phyloP scores from a whole-genome alignment of 768 basidiomycete species.

The Mycena indigotica region DNA sequence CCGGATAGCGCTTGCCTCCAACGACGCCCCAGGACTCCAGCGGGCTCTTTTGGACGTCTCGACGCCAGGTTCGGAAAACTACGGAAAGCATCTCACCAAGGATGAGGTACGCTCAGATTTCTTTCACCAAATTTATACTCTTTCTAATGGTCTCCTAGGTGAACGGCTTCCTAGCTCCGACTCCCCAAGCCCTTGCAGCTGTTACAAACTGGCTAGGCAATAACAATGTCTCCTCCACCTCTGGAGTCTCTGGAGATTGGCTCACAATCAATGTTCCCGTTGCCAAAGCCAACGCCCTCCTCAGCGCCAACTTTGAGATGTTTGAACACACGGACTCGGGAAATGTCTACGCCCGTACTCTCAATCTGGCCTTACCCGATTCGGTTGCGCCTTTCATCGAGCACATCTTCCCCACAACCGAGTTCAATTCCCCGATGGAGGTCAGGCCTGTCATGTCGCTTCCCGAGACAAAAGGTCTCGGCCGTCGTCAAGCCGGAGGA shows the following conservation, averaged over 20 bases:
- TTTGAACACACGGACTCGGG: constrained; percentile 35
- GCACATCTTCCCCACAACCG: not conserved
- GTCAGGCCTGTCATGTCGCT: not conserved
- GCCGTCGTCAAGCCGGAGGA: not conserved
- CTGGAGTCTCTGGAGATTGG: constrained; percentile 40
- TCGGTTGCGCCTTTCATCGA: constrained; percentile 34
- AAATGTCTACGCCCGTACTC: constrained; percentile 32
- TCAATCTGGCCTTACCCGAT: constrained; percentile 38
- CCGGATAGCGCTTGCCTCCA: constrained; percentile 39
- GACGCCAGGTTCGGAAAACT: constrained; percentile 32
- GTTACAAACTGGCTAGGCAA: constrained; percentile 44
- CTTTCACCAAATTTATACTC: constrained; percentile 31
- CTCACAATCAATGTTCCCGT: constrained; percentile 33
- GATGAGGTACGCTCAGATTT: constrained; percentile 36
- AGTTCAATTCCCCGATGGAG: not conserved
- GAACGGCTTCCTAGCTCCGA: constrained; percentile 17
- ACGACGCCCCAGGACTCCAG: constrained; percentile 33
- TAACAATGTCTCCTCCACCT: constrained; percentile 30
- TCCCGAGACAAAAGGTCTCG: constrained; percentile 20
- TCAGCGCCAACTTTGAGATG: constrained; percentile 37
- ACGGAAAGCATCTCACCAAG: constrained; percentile 41
- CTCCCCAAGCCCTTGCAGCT: constrained; percentile 26
- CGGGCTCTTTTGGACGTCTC: constrained; percentile 37
- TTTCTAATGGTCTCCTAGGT: constrained; percentile 8
- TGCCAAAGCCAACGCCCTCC: constrained; percentile 35